Base-by-base conservation (phyloP, 2,329 filamentous ascomycete species). In the Orbilia quercus region DNA sequence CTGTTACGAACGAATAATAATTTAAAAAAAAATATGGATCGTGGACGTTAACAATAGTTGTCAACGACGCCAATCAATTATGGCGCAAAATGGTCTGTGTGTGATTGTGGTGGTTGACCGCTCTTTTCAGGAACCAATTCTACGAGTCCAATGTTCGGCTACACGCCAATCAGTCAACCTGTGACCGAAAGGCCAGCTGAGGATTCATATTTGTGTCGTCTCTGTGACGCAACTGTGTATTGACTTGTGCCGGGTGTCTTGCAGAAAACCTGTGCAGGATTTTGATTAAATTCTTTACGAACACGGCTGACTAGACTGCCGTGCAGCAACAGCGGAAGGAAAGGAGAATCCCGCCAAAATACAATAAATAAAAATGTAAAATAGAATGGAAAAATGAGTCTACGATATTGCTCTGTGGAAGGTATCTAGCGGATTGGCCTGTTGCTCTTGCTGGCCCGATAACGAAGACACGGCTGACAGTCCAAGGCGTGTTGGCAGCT, bases 101-200 rank as follows among this genome's bases (percentile, higher is more conserved):
- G 16, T n/a, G 23, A 11, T 51, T 18, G n/a, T 25, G 51, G 14
- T 16, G n/a, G 36, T 51, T 47, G 48, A 42, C 48, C 59, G 25
- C 48, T 53, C 25, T 53, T 55, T 70, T 64, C 66, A 58, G 66
- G 67, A 48, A 64, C 66, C 59, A 67, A 20, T 64, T 71, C 44
- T 38, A 59, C 58, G 53, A 64, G 60, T 50, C 9, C 59, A 44
- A 28, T 31, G 5, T 31, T 31, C 28, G 31, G 22, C 7, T 28
- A 25, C 22, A 31, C 22, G 53, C 53, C 53, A 57, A 57, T 44
- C 48, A 53, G 20, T 64, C 48, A 64, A 55, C 22, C 48, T 54
- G 38, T 54, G 36, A 64, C 48, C 11, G 31, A 62, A 20, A 31
- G 23, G 23, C 59, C 48, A 64, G 59, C 59, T 64, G 48, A 64